These are phyloP conservation scores for Lophiostoma macrostomum DNA, from an alignment of 495 filamentous ascomycete genomes.

Conservation along the genomic window DNA sequence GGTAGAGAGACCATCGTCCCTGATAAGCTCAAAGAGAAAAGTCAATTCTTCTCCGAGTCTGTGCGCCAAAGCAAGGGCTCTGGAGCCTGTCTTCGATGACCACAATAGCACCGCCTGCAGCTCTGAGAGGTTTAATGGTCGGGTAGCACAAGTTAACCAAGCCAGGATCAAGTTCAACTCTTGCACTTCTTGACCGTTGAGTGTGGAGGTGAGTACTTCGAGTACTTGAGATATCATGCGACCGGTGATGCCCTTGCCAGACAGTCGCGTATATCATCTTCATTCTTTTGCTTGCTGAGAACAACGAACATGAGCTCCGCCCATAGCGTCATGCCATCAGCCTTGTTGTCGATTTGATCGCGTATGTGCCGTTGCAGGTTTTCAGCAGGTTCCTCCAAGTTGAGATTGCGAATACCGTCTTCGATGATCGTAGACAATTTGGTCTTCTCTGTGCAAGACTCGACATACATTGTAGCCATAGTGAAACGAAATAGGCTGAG, in stretches of 20 bases:
- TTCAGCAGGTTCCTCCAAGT: too few relatives aligned
- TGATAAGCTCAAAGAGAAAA: background rate
- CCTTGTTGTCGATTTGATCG: background rate
- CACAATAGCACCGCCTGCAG: background rate
- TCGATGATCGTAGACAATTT: too few relatives aligned
- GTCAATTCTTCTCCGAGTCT: background rate
- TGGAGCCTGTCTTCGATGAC: background rate
- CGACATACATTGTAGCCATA: too few relatives aligned
- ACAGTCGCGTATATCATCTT: background rate
- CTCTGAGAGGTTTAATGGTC: background rate
- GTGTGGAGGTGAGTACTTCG: constrained; percentile 7
- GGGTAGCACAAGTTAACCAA: background rate
- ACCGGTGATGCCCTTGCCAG: background rate
- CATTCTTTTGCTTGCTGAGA: background rate
- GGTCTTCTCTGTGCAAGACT: too few relatives aligned
- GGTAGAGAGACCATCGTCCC: constrained; percentile 2
- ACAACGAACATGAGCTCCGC: constrained; percentile 3
- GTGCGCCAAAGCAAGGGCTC: background rate
- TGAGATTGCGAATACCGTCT: too few relatives aligned
- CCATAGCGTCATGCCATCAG: constrained; percentile 5
- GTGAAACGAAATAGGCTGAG: too few relatives aligned
- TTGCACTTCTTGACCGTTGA: background rate
- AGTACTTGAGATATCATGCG: background rate
- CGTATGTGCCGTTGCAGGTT: background rate
- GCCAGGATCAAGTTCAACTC: constrained; percentile 3